Evolutionary conservation across 495 filamentous ascomycete species (phyloP).

Genomic region (Barbatosphaeria neglecta): DNA sequence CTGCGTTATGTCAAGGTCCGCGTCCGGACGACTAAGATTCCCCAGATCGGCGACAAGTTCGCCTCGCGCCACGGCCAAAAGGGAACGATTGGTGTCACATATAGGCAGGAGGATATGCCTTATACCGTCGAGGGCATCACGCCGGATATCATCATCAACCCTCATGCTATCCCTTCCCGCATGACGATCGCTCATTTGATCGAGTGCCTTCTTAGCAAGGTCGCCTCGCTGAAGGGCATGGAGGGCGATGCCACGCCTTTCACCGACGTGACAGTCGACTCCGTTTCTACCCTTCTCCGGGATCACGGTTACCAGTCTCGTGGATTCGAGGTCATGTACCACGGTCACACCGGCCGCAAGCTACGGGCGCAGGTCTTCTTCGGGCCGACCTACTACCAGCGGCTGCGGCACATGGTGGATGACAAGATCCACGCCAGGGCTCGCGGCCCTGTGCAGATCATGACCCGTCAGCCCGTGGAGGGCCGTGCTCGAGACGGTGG

Average conservation of each 20-base stretch:
- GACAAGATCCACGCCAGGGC: conserved; percentile 99
- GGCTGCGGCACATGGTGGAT: conserved; percentile 97
- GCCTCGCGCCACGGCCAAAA: conserved; percentile 98
- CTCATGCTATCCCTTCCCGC: conserved; percentile 97
- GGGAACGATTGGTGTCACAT: conserved; percentile 97
- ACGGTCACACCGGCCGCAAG: conserved; percentile 92
- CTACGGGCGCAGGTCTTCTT: conserved; percentile 89
- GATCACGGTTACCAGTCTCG: conserved; percentile 91
- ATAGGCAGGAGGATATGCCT: conserved; percentile 95
- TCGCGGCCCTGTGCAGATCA: conserved; percentile 88
- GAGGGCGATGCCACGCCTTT: conserved; percentile 98
- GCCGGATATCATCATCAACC: conserved; percentile 97
- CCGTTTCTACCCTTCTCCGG: conserved; percentile 78
- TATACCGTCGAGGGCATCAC: conserved; percentile 86
- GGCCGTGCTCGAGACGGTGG: conserved; percentile 96
- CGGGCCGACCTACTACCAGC: conserved; percentile 97
- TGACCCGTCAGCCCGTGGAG: conserved; percentile 96
- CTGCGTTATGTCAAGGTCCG: conserved; percentile 92
- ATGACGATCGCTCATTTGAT: conserved; percentile 99
- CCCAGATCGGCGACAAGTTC: conserved; percentile 99
- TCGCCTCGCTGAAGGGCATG: conserved; percentile 75
- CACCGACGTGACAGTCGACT: conserved; percentile 92
- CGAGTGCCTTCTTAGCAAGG: conserved; percentile 94
- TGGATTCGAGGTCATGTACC: conserved; percentile 97
- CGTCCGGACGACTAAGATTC: conserved; percentile 93